A percentile compares a stretch with the other conserved stretches of the same genome.
phyloP scores from a whole-genome alignment of 768 basidiomycete species.

The Inosperma sp. region DNA sequence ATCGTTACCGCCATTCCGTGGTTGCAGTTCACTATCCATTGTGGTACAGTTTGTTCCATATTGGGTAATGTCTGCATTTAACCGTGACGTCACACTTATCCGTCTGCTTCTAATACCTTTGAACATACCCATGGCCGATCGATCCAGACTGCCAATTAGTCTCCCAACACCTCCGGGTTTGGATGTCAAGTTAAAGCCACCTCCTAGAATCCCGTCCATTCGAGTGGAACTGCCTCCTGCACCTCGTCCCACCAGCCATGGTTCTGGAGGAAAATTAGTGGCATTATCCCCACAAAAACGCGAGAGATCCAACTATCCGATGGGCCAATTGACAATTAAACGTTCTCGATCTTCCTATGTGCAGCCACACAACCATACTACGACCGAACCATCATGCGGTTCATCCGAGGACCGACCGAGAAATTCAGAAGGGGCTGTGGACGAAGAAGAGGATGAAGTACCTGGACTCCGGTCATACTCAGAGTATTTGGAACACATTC shows the following conservation, averaged over 20 bases:
- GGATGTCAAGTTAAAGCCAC: neutral
- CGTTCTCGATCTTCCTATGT: neutral
- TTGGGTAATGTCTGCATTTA: no score
- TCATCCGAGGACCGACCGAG: no score
- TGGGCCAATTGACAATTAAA: neutral
- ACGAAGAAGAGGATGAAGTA: neutral
- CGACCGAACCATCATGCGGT: no score
- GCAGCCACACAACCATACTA: neutral
- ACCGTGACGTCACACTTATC: no score
- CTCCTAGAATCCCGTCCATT: neutral
- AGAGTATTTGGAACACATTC: slow-evolving; percentile 1
- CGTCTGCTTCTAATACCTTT: no score
- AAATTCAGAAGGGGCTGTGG: neutral
- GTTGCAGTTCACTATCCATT: no score
- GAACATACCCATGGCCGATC: no score
- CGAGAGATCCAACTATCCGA: neutral
- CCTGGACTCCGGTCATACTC: neutral
- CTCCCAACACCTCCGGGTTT: neutral
- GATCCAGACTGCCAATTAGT: neutral
- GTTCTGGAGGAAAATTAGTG: neutral
- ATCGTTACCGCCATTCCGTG: no score
- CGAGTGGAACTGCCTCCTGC: neutral
- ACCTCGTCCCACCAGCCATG: neutral
- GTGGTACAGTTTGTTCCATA: no score
- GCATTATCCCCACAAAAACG: neutral